Percentiles rank a stretch among this genome's conserved stretches.
phyloP scores from a whole-genome alignment of 495 filamentous ascomycete genomes.

The Trichoderma orchidacearum region DNA sequence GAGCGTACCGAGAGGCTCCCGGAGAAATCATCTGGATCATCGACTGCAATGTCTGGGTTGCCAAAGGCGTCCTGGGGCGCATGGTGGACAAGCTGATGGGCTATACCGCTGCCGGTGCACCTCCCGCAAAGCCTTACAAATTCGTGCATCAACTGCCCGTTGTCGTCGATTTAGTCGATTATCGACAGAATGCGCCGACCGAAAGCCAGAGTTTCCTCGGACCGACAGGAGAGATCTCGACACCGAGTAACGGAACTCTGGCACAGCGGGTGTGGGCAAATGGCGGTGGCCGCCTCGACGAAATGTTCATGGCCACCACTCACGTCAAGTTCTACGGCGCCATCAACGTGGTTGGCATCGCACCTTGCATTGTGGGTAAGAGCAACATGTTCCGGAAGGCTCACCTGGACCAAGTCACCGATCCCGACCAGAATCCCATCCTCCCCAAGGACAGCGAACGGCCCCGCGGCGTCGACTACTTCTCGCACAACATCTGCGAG shows the following conservation, averaged over 20 bases:
- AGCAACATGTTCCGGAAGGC: constrained; percentile 96
- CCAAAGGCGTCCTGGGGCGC: constrained; percentile 58
- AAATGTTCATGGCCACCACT: constrained; percentile 83
- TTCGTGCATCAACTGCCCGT: constrained; percentile 93
- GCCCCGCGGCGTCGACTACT: constrained; percentile 70
- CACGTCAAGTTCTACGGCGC: constrained; percentile 98
- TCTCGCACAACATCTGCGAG: constrained; percentile 93
- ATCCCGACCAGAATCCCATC: constrained; percentile 28
- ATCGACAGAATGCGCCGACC: constrained; percentile 14
- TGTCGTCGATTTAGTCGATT: constrained; percentile 54
- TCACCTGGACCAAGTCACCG: constrained; percentile 72
- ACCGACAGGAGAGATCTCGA: constrained; percentile 9
- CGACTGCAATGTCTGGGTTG: constrained; percentile 95
- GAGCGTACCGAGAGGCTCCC: constrained; percentile 85
- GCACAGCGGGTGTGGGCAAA: constrained; percentile 9
- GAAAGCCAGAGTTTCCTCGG: constrained; percentile 31
- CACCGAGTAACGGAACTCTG: constrained; percentile 4
- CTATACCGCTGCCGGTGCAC: constrained; percentile 23
- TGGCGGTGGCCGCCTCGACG: constrained; percentile 78
- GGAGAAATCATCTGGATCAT: constrained; percentile 90
- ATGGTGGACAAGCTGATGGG: constrained; percentile 84
- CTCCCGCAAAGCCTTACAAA: constrained; percentile 52
- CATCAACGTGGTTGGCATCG: constrained; percentile 84
- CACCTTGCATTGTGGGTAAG: constrained; percentile 92
- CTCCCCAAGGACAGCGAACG: constrained; percentile 29